These are phyloP conservation scores for Lichtheimia ramosa DNA, from an alignment of 371 early-diverging fungal genomes.

Conservation along the genomic window DNA sequence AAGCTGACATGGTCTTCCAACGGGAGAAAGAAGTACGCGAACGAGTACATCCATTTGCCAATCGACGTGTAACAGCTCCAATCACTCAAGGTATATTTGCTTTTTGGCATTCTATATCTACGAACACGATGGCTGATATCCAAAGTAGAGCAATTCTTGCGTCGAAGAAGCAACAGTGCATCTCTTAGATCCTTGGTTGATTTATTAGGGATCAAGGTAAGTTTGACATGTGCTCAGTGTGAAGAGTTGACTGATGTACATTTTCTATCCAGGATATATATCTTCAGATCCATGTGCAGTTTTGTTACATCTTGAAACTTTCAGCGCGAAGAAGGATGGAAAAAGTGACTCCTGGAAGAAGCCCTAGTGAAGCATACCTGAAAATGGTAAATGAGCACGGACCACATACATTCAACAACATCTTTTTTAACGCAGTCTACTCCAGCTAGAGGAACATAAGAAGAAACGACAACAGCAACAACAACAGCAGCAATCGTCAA, in stretches of 20 bases:
- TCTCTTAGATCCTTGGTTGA: conserved; percentile 53
- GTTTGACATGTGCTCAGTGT: not conserved
- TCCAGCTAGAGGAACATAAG: too few species aligned
- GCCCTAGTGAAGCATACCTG: conserved; percentile 33
- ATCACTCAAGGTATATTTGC: conserved; percentile 44
- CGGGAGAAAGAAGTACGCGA: conserved; percentile 36
- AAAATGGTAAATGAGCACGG: conserved; percentile 27
- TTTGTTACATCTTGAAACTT: conserved; percentile 53
- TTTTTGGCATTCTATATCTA: not conserved
- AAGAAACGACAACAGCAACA: too few species aligned
- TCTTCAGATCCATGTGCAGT: conserved; percentile 53
- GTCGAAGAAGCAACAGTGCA: conserved; percentile 46
- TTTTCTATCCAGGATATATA: conserved; percentile 42
- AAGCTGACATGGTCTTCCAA: conserved; percentile 55
- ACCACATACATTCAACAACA: too few species aligned
- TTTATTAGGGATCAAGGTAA: conserved; percentile 48
- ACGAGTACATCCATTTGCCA: conserved; percentile 41
- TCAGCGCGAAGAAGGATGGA: conserved; percentile 49
- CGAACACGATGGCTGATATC: not conserved
- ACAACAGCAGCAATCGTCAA: too few species aligned
- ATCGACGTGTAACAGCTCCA: conserved; percentile 48
- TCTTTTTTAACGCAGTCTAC: too few species aligned
- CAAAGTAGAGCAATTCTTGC: conserved; percentile 47
- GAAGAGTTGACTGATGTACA: not conserved
- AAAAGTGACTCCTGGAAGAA: conserved; percentile 37